Evolutionary conservation across 192 early-diverging fungal genomes (phyloP), one percentile per base, ranked within the genome.

Genomic region (Gaertneriomyces sp.): DNA sequence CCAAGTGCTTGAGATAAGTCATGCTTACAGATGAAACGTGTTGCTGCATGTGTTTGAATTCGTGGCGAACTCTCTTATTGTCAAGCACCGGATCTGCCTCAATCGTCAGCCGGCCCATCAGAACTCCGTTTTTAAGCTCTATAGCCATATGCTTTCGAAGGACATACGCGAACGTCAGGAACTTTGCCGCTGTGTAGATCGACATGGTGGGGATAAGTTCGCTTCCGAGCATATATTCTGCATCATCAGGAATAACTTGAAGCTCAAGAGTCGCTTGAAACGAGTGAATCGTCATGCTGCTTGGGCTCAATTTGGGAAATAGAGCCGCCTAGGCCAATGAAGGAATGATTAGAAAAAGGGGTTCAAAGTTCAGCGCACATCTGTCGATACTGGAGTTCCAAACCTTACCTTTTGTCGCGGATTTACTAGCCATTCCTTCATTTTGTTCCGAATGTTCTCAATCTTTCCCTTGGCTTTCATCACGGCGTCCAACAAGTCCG

Each of bases 381-480:
- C 25, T 33, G 25, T 33, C 2, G 47, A 49, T 12, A 49, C 0
- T 49, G 12, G 12, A n/a, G 2, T 17, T 49, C 2, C 1, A 17
- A 12, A 49, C 14, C 16, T 49, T 49, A 49, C 12, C 2, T 49
- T 49, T 17, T 49, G 47, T 17, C 47, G 12, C 16, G 47, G 47
- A 49, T 49, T 49, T 17, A 49, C 47, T 2, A 49, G 16, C 12
- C 47, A n/a, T 49, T 49, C 12, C 16, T n/a, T 49, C 47, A 49
- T 49, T 1, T 2, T 49, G 47, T 49, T 49, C 16, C 47, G 47
- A 49, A 49, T 12, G 16, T 49, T 17, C 47, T n/a, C 47, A 49
- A 49, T 12, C 47, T 49, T 49, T 17, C 16, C 47, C 47, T 49
- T 49, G 47, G 47, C 47, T 49, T 49, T 49, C 47, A 49, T 12